A percentile compares a stretch with the other conserved stretches of the same genome.
These are phyloP conservation scores for Quercus mongolica DNA, from an alignment of 306 rosid genomes.

Conservation along the genomic window DNA sequence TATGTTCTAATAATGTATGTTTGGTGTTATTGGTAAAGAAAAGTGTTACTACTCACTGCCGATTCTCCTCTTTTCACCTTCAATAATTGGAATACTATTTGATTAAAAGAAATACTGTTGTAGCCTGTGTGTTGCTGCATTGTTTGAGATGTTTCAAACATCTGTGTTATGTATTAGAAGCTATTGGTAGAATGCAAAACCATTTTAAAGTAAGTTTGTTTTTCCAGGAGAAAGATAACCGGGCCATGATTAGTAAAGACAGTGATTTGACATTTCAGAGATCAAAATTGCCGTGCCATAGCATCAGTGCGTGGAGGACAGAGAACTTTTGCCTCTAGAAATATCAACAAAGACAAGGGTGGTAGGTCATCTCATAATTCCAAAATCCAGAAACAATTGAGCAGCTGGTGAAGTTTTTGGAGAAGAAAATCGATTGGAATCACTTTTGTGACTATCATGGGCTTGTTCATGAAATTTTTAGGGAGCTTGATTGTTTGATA, in stretches of 20 bases:
- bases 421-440: neutral
- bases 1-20: neutral
- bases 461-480: no score
- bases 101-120: neutral
- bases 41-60: neutral
- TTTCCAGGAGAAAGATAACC: constrained; percentile 39
- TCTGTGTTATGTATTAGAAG: neutral
- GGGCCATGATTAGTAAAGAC: constrained; percentile 36
- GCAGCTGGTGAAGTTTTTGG: constrained; percentile 47
- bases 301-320: no score
- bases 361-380: constrained; percentile 67
- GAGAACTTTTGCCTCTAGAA: constrained; percentile 40
- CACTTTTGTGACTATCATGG: no score
- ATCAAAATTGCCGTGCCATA: neutral
- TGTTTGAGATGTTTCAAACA: neutral
- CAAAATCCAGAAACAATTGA: constrained; percentile 55
- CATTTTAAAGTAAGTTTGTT: neutral
- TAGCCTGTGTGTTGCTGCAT: no score
- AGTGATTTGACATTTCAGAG: constrained; percentile 45
- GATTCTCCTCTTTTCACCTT: neutral
- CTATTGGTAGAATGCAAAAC: neutral
- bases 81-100: neutral
- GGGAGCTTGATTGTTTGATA: no score
- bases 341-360: constrained; percentile 83
- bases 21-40: neutral